A percentile compares a stretch with the other conserved stretches of the same genome.
Evolutionary conservation across 2,329 filamentous ascomycete genomes (phyloP).

Genomic region (Drechslerella stenobrocha): DNA sequence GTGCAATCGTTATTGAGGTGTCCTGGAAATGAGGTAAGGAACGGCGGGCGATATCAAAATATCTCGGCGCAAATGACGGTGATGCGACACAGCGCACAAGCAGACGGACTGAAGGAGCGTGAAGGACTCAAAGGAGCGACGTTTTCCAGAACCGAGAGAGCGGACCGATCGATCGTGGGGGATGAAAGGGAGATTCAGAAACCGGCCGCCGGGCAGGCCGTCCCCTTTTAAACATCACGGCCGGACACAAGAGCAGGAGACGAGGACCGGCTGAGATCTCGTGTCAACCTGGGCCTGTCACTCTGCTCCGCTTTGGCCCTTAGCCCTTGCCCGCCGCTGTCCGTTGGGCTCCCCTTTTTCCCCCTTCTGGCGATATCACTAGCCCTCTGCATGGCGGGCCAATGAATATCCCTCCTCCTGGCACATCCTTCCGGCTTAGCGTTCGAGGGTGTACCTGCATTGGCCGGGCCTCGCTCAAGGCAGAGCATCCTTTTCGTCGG

Average conservation of each 20-base stretch:
- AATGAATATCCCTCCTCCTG: conserved; percentile 28
- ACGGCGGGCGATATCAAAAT: conserved; percentile 8
- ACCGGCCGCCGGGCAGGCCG: conserved; percentile 3
- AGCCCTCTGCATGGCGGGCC: conserved; percentile 24
- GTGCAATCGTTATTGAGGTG: not conserved
- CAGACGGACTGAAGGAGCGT: conserved; percentile 39
- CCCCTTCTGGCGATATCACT: not conserved
- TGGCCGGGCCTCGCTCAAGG: conserved; percentile 31
- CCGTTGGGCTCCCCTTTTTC: conserved; percentile 3
- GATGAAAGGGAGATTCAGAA: conserved; percentile 20
- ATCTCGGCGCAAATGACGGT: conserved; percentile 41
- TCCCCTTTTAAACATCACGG: conserved; percentile 2
- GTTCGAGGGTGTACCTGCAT: conserved; percentile 37
- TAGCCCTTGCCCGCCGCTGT: not conserved
- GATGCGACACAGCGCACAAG: conserved; percentile 25
- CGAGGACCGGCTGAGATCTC: conserved; percentile 2
- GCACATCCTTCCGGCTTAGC: conserved; percentile 29
- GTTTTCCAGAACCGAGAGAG: conserved; percentile 41
- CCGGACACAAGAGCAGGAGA: not conserved
- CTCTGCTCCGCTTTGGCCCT: no score
- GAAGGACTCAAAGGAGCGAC: conserved; percentile 20
- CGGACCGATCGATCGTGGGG: conserved; percentile 30
- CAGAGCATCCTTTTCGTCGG: conserved; percentile 42
- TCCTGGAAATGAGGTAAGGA: not conserved
- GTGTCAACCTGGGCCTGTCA: not conserved